A percentile compares a stretch with the other conserved stretches of the same genome.
Evolutionary conservation across 345 rosid species (phyloP).

Genomic region (Populus deltoides): DNA sequence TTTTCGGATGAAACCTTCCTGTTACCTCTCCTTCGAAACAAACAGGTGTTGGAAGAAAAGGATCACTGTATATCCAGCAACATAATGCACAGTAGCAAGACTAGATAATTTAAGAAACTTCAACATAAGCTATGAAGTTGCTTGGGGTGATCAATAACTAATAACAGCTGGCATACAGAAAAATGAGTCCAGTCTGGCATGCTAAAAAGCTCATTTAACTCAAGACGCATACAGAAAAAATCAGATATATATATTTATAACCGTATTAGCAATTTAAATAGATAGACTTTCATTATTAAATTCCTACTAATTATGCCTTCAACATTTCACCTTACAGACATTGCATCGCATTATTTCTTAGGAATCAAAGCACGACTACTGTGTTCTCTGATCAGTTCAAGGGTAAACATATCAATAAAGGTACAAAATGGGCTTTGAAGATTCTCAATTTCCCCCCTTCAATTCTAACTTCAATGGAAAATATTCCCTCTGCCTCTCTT

Average conservation of each 20-base stretch:
- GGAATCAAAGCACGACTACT: slow-evolving; percentile 5
- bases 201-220: not conserved
- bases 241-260: not conserved
- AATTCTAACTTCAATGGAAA: slow-evolving; percentile 28
- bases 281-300: no score
- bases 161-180: no score
- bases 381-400: slow-evolving; percentile 2
- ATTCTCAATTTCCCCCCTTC: slow-evolving; percentile 24
- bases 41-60: not conserved
- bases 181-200: not conserved
- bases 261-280: no score
- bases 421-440: slow-evolving; percentile 15
- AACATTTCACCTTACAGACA: no score
- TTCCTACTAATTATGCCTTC: no score
- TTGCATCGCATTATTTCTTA: no score
- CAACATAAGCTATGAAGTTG: no score
- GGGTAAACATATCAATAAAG: slow-evolving; percentile 9
- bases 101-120: no score
- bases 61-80: not conserved
- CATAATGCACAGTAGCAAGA: not conserved
- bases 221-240: not conserved
- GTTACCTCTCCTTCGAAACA: no score
- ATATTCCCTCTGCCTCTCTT: slow-evolving; percentile 30
- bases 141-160: no score
- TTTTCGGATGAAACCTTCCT: not conserved